Evolutionary conservation across 306 rosid species (phyloP).

Genomic region (Quercus berberidifolia): DNA sequence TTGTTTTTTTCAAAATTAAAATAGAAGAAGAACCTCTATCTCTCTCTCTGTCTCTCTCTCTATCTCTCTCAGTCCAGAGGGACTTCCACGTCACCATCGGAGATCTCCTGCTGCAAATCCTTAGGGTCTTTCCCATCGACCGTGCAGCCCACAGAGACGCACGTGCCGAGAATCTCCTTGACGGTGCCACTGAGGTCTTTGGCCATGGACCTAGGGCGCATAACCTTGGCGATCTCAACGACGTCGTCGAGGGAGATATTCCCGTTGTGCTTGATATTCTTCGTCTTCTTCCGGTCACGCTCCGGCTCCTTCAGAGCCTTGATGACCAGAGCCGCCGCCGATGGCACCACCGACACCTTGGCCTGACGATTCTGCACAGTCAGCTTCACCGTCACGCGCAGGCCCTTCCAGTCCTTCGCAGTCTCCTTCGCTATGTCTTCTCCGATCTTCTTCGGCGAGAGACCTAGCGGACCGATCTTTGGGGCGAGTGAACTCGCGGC

Average conservation of each 20-base stretch:
- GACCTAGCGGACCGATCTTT: slow-evolving; percentile 92
- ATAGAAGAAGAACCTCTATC: background rate
- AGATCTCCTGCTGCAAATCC: slow-evolving; percentile 80
- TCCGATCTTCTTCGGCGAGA: slow-evolving; percentile 90
- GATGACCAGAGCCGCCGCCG: slow-evolving; percentile 90
- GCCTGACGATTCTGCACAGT: slow-evolving; percentile 97
- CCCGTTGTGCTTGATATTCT: slow-evolving; percentile 80
- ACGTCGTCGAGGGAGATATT: slow-evolving; percentile 87
- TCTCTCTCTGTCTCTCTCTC: background rate
- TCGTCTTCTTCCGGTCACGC: slow-evolving; percentile 77
- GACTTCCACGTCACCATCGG: slow-evolving; percentile 75
- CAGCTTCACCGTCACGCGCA: slow-evolving; percentile 81
- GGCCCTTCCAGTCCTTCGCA: slow-evolving; percentile 94
- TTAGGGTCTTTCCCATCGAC: slow-evolving; percentile 86
- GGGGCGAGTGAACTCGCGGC: slow-evolving; percentile 95
- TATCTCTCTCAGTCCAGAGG: slow-evolving; percentile 61
- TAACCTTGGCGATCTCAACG: slow-evolving; percentile 75
- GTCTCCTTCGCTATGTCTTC: slow-evolving; percentile 95
- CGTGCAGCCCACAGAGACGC: slow-evolving; percentile 89
- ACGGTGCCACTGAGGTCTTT: slow-evolving; percentile 69
- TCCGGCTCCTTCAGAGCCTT: slow-evolving; percentile 89
- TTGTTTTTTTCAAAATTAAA: background rate
- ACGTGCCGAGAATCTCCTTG: slow-evolving; percentile 82
- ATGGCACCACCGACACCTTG: slow-evolving; percentile 81
- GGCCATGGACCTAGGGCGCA: slow-evolving; percentile 82